Evolutionary conservation across 1,139 yeast genomes (phyloP).

Genomic region (Geotrichum phurueaensis): DNA sequence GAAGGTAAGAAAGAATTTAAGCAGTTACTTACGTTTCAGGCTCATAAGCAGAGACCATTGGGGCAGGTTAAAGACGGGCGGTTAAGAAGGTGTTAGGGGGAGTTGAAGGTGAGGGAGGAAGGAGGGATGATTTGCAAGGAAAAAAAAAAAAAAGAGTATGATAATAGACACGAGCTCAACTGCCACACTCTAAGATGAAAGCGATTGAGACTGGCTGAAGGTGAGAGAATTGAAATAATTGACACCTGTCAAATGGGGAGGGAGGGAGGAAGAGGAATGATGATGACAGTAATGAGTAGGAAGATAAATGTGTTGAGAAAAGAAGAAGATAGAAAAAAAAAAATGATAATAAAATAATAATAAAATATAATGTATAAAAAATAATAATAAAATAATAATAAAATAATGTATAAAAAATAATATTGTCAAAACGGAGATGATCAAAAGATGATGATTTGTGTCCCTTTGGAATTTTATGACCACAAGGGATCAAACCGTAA

Average conservation of each 20-base stretch:
- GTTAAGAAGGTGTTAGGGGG: neutral
- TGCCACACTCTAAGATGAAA: neutral
- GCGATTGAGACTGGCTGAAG: neutral
- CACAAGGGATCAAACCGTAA: neutral
- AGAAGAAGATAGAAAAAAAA: slow-evolving; percentile 5
- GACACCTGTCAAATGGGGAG: neutral
- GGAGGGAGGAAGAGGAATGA: neutral
- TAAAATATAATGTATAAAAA: slow-evolving; percentile 3
- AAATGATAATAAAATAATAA: neutral
- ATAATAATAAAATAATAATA: neutral
- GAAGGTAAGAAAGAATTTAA: neutral
- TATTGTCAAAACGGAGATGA: neutral
- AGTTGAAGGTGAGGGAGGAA: neutral
- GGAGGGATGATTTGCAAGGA: neutral
- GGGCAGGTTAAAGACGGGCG: neutral
- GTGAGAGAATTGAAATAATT: neutral
- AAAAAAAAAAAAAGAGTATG: neutral
- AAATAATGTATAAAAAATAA: neutral
- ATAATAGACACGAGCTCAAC: neutral
- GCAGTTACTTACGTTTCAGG: slow-evolving; percentile 16
- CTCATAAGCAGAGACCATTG: slow-evolving; percentile 17
- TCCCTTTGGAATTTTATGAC: neutral
- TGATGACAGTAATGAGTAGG: neutral
- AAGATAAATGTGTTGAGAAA: neutral
- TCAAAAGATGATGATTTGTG: neutral